A percentile compares a stretch with the other conserved stretches of the same genome.
Evolutionary conservation across 1,284 basidiomycete species (phyloP).

Genomic region (Mycena citricolor): DNA sequence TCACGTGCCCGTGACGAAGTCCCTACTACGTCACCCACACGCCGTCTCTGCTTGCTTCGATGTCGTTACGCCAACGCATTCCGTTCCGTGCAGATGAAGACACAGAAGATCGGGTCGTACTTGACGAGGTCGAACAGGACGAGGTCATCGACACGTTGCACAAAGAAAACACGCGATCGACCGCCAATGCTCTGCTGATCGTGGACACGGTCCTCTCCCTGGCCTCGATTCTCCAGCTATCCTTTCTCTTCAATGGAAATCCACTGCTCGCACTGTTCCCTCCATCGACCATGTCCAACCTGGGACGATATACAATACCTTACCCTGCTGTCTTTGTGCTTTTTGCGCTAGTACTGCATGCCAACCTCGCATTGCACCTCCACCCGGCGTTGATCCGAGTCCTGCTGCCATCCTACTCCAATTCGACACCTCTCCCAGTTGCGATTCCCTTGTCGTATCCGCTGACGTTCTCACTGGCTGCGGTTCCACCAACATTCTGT

Average conservation of each 20-base stretch:
- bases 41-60: neutral
- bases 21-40: too few species aligned
- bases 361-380: conserved; percentile 44
- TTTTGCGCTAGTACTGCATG: conserved; percentile 45
- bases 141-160: conserved; percentile 45
- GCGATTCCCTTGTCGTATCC: conserved; percentile 39
- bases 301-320: conserved; percentile 31
- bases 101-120: conserved; percentile 12
- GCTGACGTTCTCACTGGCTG: conserved; percentile 43
- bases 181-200: conserved; percentile 36
- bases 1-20: too few species aligned
- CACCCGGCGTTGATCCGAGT: conserved; percentile 29
- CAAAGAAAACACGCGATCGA: conserved; percentile 38
- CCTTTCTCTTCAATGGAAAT: conserved; percentile 33
- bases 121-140: conserved; percentile 45
- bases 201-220: conserved; percentile 40
- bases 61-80: conserved; percentile 14
- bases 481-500: conserved; percentile 47
- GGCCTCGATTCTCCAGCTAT: conserved; percentile 43
- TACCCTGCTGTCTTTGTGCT: conserved; percentile 42
- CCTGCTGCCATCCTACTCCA: conserved; percentile 27
- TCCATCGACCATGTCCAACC: conserved; percentile 9
- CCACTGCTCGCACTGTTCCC: conserved; percentile 46
- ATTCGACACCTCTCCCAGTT: conserved; percentile 18
- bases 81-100: conserved; percentile 9